Evolutionary conservation across 1,139 yeast species (phyloP).

Genomic region (Zygoascus sp.): DNA sequence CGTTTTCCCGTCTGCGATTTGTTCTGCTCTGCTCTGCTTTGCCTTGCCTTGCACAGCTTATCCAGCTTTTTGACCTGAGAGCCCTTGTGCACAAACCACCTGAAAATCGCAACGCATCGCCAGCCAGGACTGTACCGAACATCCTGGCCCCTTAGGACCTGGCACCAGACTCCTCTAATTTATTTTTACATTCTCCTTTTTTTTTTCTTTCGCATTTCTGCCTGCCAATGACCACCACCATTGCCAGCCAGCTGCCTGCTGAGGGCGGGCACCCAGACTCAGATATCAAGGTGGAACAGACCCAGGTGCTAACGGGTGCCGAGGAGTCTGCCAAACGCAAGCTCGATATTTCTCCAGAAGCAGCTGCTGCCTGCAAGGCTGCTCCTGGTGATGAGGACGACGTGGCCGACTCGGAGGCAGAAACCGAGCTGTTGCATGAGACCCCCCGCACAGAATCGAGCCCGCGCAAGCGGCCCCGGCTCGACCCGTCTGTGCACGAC

Average conservation of each 20-base stretch:
- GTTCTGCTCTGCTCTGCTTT: too few species aligned
- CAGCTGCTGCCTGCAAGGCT: too few species aligned
- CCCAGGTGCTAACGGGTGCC: background rate
- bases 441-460: slow-evolving; percentile 26
- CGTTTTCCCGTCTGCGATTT: too few species aligned
- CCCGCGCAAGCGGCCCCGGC: slow-evolving; percentile 35
- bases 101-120: too few species aligned
- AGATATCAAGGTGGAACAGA: background rate
- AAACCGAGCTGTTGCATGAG: slow-evolving; percentile 75
- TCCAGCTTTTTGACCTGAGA: too few species aligned
- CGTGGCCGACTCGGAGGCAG: slow-evolving; percentile 54
- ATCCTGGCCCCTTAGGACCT: background rate
- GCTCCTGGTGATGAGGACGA: too few species aligned
- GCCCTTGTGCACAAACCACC: too few species aligned
- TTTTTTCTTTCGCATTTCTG: background rate
- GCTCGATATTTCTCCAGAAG: background rate
- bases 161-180: background rate
- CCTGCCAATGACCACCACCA: slow-evolving; percentile 8
- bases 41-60: too few species aligned
- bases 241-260: slow-evolving; percentile 1
- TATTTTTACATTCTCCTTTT: background rate
- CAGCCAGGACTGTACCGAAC: background rate
- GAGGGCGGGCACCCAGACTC: background rate
- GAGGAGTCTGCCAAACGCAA: background rate
- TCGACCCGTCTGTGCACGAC: slow-evolving; percentile 29